Base-by-base conservation (phyloP, 305 asterid genomes). In the Fraxinus xanthoxyloides region DNA sequence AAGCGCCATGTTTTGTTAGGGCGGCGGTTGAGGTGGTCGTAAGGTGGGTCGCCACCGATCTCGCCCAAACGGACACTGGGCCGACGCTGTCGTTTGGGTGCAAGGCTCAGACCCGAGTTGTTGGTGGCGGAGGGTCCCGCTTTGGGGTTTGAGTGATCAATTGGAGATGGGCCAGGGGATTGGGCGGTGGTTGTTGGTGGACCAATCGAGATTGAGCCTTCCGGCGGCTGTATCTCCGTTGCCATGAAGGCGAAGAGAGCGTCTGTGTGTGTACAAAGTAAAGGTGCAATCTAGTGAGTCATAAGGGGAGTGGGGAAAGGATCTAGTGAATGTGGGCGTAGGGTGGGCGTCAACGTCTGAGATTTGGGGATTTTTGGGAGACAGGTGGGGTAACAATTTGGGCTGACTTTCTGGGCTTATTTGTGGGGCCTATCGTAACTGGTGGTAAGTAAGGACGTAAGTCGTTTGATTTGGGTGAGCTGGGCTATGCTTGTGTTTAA, bases 31-130 rank as follows among this genome's bases (percentile, higher is more conserved):
- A 82, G 84, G 77, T 86, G 91, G 15, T 95, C 99, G 79, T 84
- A 91, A n/a, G 95, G 86, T 3, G 93, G 91, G 80, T 92, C 93
- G 32, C 90, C 95, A 19, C 99, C 98, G 92, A 95, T 95, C 91
- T 95, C 99, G 36, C 99, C 99, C 61, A 95, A 88, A 63, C 99
- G 93, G 82, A 95, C 97, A 86, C 99, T 95, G 77, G 99, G 99
- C 21, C 99, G 94, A 83, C 99, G 97, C 88, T 92, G 99, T 9
- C 99, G 92, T 80, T 95, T 95, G 19, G 99, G 91, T 40, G 92
- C 97, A 38, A 92, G 84, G 43, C 87, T 72, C 23, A 75, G 73
- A 72, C 73, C 81, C 24, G 90, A 28, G 82, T 81, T 15, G 77
- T 88, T 73, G 74, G 87, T 70, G 46, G 88, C 24, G 21, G 81